Evolutionary conservation across 2,329 filamentous ascomycete species (phyloP).

Genomic region (Sarocladium kiliense): DNA sequence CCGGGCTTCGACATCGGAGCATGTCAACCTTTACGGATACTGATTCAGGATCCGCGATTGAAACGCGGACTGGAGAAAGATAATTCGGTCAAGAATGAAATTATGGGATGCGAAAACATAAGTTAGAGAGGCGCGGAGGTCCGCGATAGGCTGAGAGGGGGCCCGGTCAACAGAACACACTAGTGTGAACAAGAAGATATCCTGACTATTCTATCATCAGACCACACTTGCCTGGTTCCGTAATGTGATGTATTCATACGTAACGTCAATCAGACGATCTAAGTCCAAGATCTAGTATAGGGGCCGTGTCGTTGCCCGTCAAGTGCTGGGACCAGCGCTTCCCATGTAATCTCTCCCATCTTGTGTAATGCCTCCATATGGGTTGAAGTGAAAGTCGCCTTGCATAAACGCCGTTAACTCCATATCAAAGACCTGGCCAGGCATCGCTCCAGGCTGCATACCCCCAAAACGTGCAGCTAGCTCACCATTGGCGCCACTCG

Average conservation of each 20-base stretch:
- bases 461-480: constrained; percentile 4
- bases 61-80: neutral
- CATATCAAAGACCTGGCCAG: constrained; percentile 14
- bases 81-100: no score
- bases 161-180: no score
- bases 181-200: no score
- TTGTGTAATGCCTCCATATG: constrained; percentile 7
- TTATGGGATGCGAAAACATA: no score
- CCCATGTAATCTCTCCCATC: neutral
- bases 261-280: no score
- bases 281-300: neutral
- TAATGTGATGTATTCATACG: no score
- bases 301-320: no score
- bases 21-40: constrained; percentile 33
- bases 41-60: constrained; percentile 13
- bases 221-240: no score
- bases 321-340: neutral
- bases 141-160: no score
- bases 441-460: constrained; percentile 9
- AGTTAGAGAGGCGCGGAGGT: no score
- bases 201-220: no score
- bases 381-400: constrained; percentile 12
- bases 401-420: constrained; percentile 14
- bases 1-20: constrained; percentile 24
- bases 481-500: neutral